Evolutionary conservation across 345 rosid species (phyloP).

Genomic region (Ceriops tagal): DNA sequence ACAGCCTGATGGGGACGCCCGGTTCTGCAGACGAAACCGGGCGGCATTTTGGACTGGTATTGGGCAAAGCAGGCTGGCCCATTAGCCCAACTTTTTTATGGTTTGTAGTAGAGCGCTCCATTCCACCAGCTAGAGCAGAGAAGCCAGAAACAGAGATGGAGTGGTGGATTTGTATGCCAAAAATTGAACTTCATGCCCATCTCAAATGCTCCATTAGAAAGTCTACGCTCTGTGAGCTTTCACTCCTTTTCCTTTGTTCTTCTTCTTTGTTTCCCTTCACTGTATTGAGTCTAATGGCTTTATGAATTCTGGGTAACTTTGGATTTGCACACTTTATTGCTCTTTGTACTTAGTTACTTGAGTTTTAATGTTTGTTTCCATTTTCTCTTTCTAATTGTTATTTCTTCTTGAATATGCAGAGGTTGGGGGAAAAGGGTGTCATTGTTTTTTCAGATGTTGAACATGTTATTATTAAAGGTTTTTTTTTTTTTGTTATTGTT

Average conservation of each 20-base stretch:
- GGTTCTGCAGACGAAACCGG: too few species aligned
- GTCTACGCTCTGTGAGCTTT: constrained; percentile 67
- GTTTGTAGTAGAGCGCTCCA: not conserved
- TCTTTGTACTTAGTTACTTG: not conserved
- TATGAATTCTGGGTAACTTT: not conserved
- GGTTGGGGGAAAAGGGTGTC: constrained; percentile 65
- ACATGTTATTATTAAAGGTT: constrained; percentile 42
- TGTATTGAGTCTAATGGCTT: not conserved
- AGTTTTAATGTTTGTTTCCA: not conserved
- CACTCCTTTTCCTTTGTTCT: not conserved
- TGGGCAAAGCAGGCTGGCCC: too few species aligned
- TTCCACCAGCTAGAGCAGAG: not conserved
- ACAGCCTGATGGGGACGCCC: too few species aligned
- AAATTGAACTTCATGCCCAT: constrained; percentile 96
- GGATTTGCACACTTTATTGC: not conserved
- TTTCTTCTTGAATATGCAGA: constrained; percentile 22
- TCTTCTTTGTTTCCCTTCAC: not conserved
- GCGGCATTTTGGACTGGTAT: too few species aligned
- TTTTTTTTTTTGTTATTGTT: too few species aligned
- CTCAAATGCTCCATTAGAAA: constrained; percentile 92
- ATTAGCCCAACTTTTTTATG: too few species aligned
- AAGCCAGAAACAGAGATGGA: constrained; percentile 26
- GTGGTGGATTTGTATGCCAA: constrained; percentile 66
- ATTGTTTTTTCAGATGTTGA: constrained; percentile 69
- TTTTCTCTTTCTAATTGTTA: not conserved